Percentiles rank a stretch among this genome's conserved stretches.
These are phyloP conservation scores for Pythium monospermum DNA, from an alignment of 352 stramenopile genomes.

Conservation along the genomic window DNA sequence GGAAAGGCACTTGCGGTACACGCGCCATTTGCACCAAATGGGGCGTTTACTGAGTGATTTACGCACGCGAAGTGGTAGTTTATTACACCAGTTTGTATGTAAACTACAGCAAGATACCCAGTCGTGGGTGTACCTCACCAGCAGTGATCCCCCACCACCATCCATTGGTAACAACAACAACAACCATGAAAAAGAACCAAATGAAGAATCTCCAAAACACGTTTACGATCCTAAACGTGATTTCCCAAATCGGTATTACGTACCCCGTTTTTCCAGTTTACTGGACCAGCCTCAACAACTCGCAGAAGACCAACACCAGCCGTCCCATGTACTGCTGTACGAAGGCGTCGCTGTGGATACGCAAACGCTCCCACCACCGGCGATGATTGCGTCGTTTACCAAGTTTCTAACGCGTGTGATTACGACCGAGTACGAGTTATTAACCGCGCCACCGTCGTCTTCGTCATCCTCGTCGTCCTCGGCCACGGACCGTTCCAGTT, in stretches of 20 bases:
- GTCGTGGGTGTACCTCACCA: slow-evolving; percentile 1
- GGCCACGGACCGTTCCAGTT: no score
- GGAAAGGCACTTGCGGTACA: slow-evolving; percentile 7
- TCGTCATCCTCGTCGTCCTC: no score
- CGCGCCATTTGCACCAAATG: neutral
- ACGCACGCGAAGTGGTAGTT: slow-evolving; percentile 14
- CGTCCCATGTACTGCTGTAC: no score
- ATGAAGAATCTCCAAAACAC: no score
- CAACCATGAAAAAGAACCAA: neutral
- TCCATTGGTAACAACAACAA: slow-evolving; percentile 2
- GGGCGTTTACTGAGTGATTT: slow-evolving; percentile 8
- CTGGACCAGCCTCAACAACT: neutral
- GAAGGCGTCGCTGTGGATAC: slow-evolving; percentile 8
- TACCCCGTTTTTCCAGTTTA: neutral
- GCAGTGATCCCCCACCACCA: neutral
- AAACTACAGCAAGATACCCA: slow-evolving; percentile 17
- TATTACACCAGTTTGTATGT: slow-evolving; percentile 18
- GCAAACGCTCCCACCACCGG: slow-evolving; percentile 10
- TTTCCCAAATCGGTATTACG: slow-evolving; percentile 5
- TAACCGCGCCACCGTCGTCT: neutral
- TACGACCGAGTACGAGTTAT: slow-evolving; percentile 19
- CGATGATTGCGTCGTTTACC: slow-evolving; percentile 17
- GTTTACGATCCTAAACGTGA: no score
- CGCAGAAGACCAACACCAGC: no score
- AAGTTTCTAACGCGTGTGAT: slow-evolving; percentile 20